Evolutionary conservation across 1,284 basidiomycete species (phyloP).

Genomic region (Microbotryum lychnidis-dioicae): DNA sequence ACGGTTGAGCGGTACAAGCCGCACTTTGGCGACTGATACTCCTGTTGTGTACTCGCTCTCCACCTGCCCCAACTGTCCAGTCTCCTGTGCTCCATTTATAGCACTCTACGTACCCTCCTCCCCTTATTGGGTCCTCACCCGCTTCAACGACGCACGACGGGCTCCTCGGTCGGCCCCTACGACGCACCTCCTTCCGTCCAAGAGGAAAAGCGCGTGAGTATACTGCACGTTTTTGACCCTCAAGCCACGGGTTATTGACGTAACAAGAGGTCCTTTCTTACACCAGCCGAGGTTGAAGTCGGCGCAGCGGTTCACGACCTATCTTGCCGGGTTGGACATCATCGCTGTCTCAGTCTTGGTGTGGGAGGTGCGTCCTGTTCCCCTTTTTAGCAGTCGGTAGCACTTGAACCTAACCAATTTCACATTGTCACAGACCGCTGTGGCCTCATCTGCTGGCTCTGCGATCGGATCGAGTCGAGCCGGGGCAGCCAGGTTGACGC

Average conservation of each 20-base stretch:
- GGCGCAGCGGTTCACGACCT: constrained; percentile 22
- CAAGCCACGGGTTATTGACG: no score
- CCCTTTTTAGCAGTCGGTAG: not conserved
- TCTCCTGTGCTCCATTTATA: constrained; percentile 20
- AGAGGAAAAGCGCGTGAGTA: not conserved
- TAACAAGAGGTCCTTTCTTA: no score
- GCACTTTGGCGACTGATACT: no score
- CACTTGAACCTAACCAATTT: no score
- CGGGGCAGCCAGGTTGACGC: constrained; percentile 2
- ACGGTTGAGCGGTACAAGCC: no score
- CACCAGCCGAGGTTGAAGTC: constrained; percentile 12
- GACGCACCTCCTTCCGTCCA: not conserved
- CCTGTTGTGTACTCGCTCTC: no score
- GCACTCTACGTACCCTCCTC: constrained; percentile 22
- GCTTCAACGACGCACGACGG: constrained; percentile 7
- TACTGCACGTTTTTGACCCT: not conserved
- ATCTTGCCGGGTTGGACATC: constrained; percentile 17
- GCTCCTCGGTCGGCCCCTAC: not conserved
- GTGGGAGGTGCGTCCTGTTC: constrained; percentile 13
- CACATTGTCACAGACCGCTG: not conserved
- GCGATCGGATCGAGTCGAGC: not conserved
- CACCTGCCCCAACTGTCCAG: constrained; percentile 3
- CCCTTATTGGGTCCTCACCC: constrained; percentile 14
- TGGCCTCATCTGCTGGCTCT: not conserved
- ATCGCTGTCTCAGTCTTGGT: constrained; percentile 15